These are phyloP conservation scores for Vigna nakashimae DNA, from an alignment of 306 rosid species.

Conservation along the genomic window DNA sequence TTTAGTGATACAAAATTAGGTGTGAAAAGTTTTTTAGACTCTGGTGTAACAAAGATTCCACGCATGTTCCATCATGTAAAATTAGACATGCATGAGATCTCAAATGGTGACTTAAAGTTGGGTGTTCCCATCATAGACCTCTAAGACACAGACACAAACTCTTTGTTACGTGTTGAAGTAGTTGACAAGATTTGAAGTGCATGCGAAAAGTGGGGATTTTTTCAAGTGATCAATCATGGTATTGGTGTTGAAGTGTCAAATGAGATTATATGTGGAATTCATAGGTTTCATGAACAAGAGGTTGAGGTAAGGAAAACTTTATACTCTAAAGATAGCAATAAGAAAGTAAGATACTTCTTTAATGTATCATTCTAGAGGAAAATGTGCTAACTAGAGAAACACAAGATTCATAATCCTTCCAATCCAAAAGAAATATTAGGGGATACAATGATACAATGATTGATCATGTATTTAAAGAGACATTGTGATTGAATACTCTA, in stretches of 20 bases:
- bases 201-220: slow-evolving; percentile 50
- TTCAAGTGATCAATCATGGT: slow-evolving; percentile 59
- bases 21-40: slow-evolving; percentile 19
- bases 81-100: neutral
- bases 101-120: neutral
- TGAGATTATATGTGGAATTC: slow-evolving; percentile 49
- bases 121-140: slow-evolving; percentile 49
- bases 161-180: neutral
- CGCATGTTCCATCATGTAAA: slow-evolving; percentile 18
- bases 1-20: slow-evolving; percentile 22
- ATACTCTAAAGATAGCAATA: slow-evolving; percentile 35
- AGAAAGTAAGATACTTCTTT: slow-evolving; percentile 37
- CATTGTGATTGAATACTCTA: slow-evolving; percentile 46
- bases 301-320: slow-evolving; percentile 33
- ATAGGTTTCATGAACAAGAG: slow-evolving; percentile 57
- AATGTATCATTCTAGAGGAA: neutral
- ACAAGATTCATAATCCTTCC: slow-evolving; percentile 29
- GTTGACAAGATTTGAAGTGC: slow-evolving; percentile 28
- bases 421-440: slow-evolving; percentile 2
- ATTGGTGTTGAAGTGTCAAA: slow-evolving; percentile 45
- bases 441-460: neutral
- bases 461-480: slow-evolving; percentile 35
- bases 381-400: slow-evolving; percentile 38
- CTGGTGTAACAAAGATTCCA: slow-evolving; percentile 28
- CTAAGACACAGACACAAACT: slow-evolving; percentile 13